phyloP scores from a whole-genome alignment of 805 yeast genomes.

The Cyberlindnera misumaiensis region DNA sequence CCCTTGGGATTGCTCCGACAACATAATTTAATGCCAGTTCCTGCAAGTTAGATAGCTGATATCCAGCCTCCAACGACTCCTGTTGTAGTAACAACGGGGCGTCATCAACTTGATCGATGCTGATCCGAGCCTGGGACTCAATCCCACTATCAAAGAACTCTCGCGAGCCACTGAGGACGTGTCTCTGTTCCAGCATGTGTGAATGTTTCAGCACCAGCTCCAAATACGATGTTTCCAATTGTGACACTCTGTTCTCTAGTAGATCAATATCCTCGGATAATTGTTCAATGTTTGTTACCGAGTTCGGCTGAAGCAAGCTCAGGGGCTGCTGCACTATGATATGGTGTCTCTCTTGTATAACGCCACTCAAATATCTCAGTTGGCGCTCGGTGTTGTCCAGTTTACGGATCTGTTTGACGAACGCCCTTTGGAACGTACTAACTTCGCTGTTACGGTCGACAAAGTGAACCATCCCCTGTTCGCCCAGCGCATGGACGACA shows the following conservation, averaged over 20 bases:
- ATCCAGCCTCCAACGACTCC: slow-evolving; percentile 31
- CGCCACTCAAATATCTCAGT: slow-evolving; percentile 45
- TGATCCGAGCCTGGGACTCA: slow-evolving; percentile 25
- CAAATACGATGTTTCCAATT: slow-evolving; percentile 64
- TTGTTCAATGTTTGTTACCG: slow-evolving; percentile 54
- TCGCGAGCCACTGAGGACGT: slow-evolving; percentile 45
- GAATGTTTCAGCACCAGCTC: slow-evolving; percentile 56
- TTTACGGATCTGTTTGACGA: slow-evolving; percentile 78
- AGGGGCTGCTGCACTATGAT: slow-evolving; percentile 29
- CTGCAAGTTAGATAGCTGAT: slow-evolving; percentile 19
- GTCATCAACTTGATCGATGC: slow-evolving; percentile 30
- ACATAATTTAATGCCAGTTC: slow-evolving; percentile 24
- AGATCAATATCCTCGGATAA: slow-evolving; percentile 53
- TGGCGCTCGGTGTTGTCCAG: slow-evolving; percentile 89
- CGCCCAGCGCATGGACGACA: slow-evolving; percentile 80
- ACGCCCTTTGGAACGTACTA: slow-evolving; percentile 82
- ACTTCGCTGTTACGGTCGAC: slow-evolving; percentile 80
- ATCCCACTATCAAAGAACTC: slow-evolving; percentile 37
- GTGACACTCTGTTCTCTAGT: slow-evolving; percentile 68
- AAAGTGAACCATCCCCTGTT: slow-evolving; percentile 79
- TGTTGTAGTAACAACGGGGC: slow-evolving; percentile 32
- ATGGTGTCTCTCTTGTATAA: slow-evolving; percentile 42
- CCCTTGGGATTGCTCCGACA: slow-evolving; percentile 77
- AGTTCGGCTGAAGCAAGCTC: slow-evolving; percentile 16
- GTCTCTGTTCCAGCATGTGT: slow-evolving; percentile 64